A percentile compares a stretch with the other conserved stretches of the same genome.
Evolutionary conservation across 495 filamentous ascomycete genomes (phyloP).

Genomic region (Aspergillus ellipticus): DNA sequence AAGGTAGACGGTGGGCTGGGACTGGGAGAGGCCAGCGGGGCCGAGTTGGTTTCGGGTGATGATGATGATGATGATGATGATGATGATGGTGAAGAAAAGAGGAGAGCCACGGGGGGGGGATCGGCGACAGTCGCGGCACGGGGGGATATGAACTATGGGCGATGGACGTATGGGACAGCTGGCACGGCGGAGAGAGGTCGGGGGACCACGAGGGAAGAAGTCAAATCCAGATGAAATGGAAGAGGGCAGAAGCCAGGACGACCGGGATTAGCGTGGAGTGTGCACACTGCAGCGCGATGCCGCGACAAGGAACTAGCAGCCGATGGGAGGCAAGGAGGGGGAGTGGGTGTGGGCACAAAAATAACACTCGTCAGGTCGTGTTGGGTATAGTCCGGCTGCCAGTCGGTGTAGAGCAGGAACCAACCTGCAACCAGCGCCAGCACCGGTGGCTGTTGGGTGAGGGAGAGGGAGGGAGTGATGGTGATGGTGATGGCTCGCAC

Average conservation of each 20-base stretch:
- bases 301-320: constrained; percentile 10
- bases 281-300: constrained; percentile 15
- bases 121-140: not conserved
- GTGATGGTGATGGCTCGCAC: not conserved
- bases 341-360: not conserved
- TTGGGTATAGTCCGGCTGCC: no score
- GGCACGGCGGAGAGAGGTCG: not conserved
- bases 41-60: not conserved
- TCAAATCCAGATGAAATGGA: constrained; percentile 1
- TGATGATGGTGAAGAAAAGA: not conserved
- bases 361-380: not conserved
- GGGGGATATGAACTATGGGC: not conserved
- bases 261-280: constrained; percentile 9
- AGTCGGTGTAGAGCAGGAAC: not conserved
- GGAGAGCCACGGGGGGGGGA: not conserved
- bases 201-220: not conserved
- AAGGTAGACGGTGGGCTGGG: not conserved
- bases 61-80: not conserved
- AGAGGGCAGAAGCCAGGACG: constrained; percentile 9
- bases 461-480: not conserved
- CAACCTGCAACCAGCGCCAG: no score
- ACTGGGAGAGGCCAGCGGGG: not conserved
- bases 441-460: no score
- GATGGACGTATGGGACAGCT: not conserved
- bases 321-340: constrained; percentile 5